phyloP scores from a whole-genome alignment of 1,284 basidiomycete genomes.

The Naganishia albida region DNA sequence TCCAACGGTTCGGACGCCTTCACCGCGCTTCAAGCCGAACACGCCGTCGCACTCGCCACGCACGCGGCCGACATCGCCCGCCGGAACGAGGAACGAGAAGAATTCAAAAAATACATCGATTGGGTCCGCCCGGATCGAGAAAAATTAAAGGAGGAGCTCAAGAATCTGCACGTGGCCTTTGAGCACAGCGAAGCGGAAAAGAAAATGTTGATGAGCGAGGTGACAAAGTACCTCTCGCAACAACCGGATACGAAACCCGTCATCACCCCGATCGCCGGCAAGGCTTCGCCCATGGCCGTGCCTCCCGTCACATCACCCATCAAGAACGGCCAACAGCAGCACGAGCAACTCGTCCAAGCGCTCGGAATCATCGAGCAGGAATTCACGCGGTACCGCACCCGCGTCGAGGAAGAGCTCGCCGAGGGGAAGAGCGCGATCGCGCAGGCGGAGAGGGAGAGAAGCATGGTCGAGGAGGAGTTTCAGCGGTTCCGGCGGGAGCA shows the following conservation, averaged over 20 bases:
- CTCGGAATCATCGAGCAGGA: background rate
- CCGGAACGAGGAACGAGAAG: slow-evolving; percentile 3
- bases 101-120: slow-evolving; percentile 19
- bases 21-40: background rate
- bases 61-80: slow-evolving; percentile 1
- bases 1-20: background rate
- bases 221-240: slow-evolving; percentile 4
- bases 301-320: too few relatives aligned
- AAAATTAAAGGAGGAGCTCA: slow-evolving; percentile 12
- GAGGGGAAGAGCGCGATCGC: slow-evolving; percentile 6
- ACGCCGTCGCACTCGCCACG: background rate
- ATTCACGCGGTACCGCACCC: slow-evolving; percentile 2
- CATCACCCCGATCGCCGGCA: background rate
- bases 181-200: slow-evolving; percentile 13
- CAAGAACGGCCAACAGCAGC: too few relatives aligned
- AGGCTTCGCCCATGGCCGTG: background rate
- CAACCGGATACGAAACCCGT: background rate
- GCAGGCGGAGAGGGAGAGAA: slow-evolving; percentile 17
- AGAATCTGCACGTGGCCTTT: background rate
- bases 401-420: slow-evolving; percentile 7
- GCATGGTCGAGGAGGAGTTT: slow-evolving; percentile 16
- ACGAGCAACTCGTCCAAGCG: background rate
- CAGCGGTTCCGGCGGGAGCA: slow-evolving; percentile 3
- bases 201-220: slow-evolving; percentile 5
- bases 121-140: slow-evolving; percentile 22